Base-by-base conservation (phyloP, 495 filamentous ascomycete genomes). In the Hypoxylon lenormandii region DNA sequence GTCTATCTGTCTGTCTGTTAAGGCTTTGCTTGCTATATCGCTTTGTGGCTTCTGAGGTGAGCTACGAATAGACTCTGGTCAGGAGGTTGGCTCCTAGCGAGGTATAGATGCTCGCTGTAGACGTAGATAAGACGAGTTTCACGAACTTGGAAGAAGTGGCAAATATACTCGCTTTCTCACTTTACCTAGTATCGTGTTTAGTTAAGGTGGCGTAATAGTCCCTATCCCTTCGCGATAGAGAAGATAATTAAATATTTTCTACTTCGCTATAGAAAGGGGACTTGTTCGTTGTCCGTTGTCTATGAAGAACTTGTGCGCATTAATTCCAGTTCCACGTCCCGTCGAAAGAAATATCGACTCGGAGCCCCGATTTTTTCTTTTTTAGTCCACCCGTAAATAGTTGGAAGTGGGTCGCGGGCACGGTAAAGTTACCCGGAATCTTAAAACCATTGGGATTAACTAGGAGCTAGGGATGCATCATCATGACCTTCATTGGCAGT, bases 401-500 rank as follows among this genome's bases (percentile, higher is more conserved):
- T 66, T 65, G 56, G 46, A 66, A 66, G 67, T 70, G 67, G 62
- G 68, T 63, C 57, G 43, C 38, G 16, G 37, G 49, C 38, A 56
- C 16, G 49, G 43, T 1, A 54, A 54, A 3, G 18, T 22, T 28
- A 65, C 40, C 43, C 57, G 51, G 57, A 37, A 50, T 43, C 55
- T 26, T 15, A 16, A 54, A 60, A 7, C 4, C 6, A 11, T 33
- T 33, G 30, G 33, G 11, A n/a, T n/a, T n/a, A n/a, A n/a, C n/a
- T n/a, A n/a, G n/a, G n/a, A n/a, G 33, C 60, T 51, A 70, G 43
- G 49, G 50, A 65, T 65, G 36, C 50, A 65, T 61, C 50, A 65
- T 61, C 37, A 49, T 56, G 49, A 47, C 45, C 50, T 65, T 62
- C 38, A 62, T 65, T 65, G 43, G 45, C 15, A 46, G 40, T 15